These are phyloP conservation scores for Pisolithus tinctorius DNA, from an alignment of 768 basidiomycete genomes.

Conservation along the genomic window DNA sequence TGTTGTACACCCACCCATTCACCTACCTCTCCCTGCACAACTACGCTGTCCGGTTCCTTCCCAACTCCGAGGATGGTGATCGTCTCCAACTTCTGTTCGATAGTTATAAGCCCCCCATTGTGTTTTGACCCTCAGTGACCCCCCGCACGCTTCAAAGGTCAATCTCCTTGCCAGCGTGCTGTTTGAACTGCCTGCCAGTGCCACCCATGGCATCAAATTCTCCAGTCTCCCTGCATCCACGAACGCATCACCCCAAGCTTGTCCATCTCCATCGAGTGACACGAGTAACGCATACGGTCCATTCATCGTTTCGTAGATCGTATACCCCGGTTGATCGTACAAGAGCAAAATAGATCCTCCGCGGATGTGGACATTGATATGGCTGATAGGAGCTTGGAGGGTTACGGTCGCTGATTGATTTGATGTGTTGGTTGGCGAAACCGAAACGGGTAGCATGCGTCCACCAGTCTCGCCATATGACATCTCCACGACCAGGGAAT, in stretches of 20 bases:
- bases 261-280: constrained; percentile 39
- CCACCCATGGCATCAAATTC: not conserved
- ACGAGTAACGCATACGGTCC: constrained; percentile 60
- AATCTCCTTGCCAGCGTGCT: constrained; percentile 23
- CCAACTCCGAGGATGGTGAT: constrained; percentile 55
- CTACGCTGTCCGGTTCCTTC: constrained; percentile 33
- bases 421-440: constrained; percentile 29
- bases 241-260: constrained; percentile 55
- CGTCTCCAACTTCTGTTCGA: constrained; percentile 41
- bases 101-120: constrained; percentile 23
- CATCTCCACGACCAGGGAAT: constrained; percentile 56
- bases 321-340: constrained; percentile 59
- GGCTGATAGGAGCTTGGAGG: constrained; percentile 53
- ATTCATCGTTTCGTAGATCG: constrained; percentile 56
- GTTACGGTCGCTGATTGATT: constrained; percentile 41
- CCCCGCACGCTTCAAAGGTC: constrained; percentile 33
- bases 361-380: constrained; percentile 75
- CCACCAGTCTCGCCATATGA: constrained; percentile 70
- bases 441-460: constrained; percentile 50
- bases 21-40: constrained; percentile 30
- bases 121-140: constrained; percentile 32
- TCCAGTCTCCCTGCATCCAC: constrained; percentile 54
- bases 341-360: constrained; percentile 60
- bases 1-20: constrained; percentile 34
- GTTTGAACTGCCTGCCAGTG: not conserved